A percentile compares a stretch with the other conserved stretches of the same genome.
Evolutionary conservation across 1,284 basidiomycete genomes (phyloP).

Genomic region (Ganoderma resinaceum): DNA sequence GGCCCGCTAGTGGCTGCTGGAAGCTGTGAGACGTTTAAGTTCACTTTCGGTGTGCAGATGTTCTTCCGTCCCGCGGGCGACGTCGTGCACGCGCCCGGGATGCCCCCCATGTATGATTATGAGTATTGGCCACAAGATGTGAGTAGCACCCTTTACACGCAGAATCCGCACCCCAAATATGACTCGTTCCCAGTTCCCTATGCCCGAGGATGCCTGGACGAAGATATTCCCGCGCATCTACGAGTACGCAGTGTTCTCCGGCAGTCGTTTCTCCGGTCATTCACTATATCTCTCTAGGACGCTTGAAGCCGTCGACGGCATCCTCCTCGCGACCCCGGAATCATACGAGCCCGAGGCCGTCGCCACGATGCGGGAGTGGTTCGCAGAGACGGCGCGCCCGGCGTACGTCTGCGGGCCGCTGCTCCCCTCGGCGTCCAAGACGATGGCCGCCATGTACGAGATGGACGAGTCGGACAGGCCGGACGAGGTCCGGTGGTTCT

Average conservation of each 20-base stretch:
- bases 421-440: constrained; percentile 7
- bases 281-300: constrained; percentile 6
- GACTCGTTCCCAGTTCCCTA: background rate
- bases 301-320: constrained; percentile 21
- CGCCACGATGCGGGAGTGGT: constrained; percentile 21
- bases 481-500: constrained; percentile 20
- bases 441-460: constrained; percentile 5
- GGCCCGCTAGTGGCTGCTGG: background rate
- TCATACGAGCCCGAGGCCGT: constrained; percentile 31
- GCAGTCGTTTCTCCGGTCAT: background rate
- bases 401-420: constrained; percentile 26
- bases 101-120: constrained; percentile 35
- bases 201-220: background rate
- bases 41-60: constrained; percentile 14
- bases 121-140: constrained; percentile 35
- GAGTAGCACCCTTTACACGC: background rate
- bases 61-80: constrained; percentile 9
- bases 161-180: constrained; percentile 3
- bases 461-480: constrained; percentile 13
- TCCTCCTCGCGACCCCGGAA: constrained; percentile 24
- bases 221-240: background rate
- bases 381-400: constrained; percentile 16
- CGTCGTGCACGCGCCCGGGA: constrained; percentile 26
- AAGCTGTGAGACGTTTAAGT: background rate
- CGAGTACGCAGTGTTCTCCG: background rate